Conservation (phyloP, 345 rosid species). For the Euphorbia tirucalli region DNA sequence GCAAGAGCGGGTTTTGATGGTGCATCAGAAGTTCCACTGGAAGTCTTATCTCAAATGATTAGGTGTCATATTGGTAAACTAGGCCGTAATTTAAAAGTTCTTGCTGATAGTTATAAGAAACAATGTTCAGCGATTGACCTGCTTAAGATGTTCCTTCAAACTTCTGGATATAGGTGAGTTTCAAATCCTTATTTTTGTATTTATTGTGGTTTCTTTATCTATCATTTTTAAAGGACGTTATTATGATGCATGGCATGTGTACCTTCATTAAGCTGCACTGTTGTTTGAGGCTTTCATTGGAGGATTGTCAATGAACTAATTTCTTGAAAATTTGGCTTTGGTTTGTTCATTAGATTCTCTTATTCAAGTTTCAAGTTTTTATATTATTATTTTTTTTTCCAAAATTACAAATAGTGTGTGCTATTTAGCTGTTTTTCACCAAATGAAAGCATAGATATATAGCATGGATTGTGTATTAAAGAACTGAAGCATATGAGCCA, state of each 20-base stretch:
- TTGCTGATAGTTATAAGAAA: constrained; percentile 74
- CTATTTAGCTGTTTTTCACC: not conserved
- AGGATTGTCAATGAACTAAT: not conserved
- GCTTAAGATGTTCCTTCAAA: constrained; percentile 84
- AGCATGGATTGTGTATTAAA: not conserved
- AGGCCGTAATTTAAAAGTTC: constrained; percentile 67
- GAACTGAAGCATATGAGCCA: not conserved
- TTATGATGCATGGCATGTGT: not conserved
- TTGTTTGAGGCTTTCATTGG: not conserved
- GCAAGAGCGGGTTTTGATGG: constrained; percentile 63
- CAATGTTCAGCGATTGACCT: constrained; percentile 83
- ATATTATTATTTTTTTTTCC: not conserved
- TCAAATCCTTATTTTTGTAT: not conserved
- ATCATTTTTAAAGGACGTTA: not conserved
- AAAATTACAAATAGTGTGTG: not conserved
- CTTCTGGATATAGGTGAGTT: constrained; percentile 58
- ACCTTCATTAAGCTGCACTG: not conserved
- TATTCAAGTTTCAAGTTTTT: not conserved
- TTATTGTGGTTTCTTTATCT: not conserved
- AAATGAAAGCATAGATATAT: not conserved
- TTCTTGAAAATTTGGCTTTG: not conserved
- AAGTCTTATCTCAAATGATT: constrained; percentile 70
- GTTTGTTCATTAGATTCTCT: not conserved
- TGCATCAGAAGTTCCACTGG: constrained; percentile 76
- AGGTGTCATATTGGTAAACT: constrained; percentile 67